These are phyloP conservation scores for Vitis hybrid DNA, from an alignment of 177 flowering plant genomes.

Conservation along the genomic window DNA sequence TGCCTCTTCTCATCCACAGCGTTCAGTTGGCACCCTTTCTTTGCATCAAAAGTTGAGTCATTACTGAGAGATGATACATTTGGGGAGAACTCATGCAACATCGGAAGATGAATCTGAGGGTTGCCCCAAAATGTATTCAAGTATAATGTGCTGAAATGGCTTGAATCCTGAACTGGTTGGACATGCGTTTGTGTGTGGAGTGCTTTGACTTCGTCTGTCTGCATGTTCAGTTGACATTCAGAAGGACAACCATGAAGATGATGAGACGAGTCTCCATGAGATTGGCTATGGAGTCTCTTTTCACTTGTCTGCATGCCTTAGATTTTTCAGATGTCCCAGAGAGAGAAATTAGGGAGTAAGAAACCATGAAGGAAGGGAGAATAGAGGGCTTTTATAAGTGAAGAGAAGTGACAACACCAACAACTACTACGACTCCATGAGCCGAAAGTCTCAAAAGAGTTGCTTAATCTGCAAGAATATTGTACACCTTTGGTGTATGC, in stretches of 20 bases:
- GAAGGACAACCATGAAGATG: no score
- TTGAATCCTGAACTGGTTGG: constrained; percentile 5
- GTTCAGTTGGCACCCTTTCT: background rate
- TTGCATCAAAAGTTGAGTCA: constrained; percentile 12
- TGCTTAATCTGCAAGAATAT: no score
- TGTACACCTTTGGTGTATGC: no score
- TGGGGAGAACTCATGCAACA: constrained; percentile 8
- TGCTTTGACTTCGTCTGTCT: constrained; percentile 2
- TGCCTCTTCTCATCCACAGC: constrained; percentile 19
- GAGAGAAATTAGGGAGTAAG: no score
- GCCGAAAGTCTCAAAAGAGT: no score
- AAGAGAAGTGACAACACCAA: no score
- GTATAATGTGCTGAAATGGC: background rate
- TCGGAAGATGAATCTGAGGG: constrained; percentile 6
- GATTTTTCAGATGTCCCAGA: no score
- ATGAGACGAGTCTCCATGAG: no score
- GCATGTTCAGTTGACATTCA: background rate
- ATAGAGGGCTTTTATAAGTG: no score
- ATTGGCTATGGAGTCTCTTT: no score
- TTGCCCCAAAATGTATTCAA: background rate
- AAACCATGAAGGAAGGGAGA: no score
- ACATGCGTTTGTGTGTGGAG: background rate
- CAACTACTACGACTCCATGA: no score
- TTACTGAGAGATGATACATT: constrained; percentile 19
- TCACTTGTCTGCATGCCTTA: background rate